Conservation (phyloP, 306 rosid species). For the Psophocarpus tetragonolobus region DNA sequence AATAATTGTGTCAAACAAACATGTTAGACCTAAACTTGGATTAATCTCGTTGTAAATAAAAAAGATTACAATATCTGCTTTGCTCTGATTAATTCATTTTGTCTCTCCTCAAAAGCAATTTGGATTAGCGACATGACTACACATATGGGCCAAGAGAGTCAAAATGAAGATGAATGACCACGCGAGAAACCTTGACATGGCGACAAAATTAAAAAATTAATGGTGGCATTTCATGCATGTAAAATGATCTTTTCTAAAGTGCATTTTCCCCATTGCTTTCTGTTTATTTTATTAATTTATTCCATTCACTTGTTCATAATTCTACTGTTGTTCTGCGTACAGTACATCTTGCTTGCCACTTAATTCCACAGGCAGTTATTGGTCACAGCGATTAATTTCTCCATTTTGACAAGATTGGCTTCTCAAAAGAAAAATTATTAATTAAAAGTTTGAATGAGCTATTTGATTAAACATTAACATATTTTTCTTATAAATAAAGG, state of each 20-base stretch:
- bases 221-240: slow-evolving; percentile 20
- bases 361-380: neutral
- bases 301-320: slow-evolving; percentile 8
- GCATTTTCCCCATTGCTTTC: neutral
- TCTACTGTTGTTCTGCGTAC: neutral
- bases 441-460: neutral
- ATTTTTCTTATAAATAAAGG: neutral
- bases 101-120: neutral
- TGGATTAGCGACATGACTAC: neutral
- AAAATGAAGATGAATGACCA: slow-evolving; percentile 9
- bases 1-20: neutral
- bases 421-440: neutral
- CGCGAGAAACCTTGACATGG: neutral
- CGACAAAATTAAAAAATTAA: slow-evolving; percentile 25
- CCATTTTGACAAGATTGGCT: neutral
- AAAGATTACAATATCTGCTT: neutral
- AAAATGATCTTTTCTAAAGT: neutral
- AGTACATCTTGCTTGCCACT: neutral
- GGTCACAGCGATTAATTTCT: neutral
- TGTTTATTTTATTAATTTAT: slow-evolving; percentile 23
- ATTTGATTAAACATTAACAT: neutral
- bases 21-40: neutral
- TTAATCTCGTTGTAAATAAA: neutral
- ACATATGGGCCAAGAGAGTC: neutral
- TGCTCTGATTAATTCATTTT: neutral